These are phyloP conservation scores for Schizochytrium sp. DNA, from an alignment of 108 stramenopile genomes.

Conservation along the genomic window DNA sequence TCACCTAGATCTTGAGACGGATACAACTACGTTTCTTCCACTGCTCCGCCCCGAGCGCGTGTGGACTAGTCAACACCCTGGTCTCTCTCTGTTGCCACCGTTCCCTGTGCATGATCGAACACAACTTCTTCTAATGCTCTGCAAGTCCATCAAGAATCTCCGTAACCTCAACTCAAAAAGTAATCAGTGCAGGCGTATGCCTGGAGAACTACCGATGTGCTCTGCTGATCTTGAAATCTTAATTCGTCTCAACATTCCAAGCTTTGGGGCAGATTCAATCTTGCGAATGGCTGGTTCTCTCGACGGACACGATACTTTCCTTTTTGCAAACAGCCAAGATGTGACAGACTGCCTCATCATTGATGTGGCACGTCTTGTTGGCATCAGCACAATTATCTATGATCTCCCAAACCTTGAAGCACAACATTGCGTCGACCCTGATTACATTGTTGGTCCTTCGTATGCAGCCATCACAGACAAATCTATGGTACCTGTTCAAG, in stretches of 20 bases:
- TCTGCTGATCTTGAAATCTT: not conserved
- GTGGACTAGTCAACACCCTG: too few relatives aligned
- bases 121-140: too few relatives aligned
- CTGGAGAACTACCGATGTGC: not conserved
- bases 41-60: too few relatives aligned
- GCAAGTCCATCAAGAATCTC: too few relatives aligned
- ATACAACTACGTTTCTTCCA: too few relatives aligned
- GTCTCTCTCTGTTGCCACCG: too few relatives aligned
- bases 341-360: not conserved
- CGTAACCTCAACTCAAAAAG: too few relatives aligned
- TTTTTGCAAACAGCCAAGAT: constrained; percentile 21
- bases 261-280: not conserved
- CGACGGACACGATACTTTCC: constrained; percentile 6
- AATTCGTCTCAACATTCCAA: not conserved
- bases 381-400: constrained; percentile 60
- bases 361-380: not conserved
- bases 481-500: constrained; percentile 41
- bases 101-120: too few relatives aligned
- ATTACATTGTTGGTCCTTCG: constrained; percentile 69
- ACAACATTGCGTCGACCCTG: constrained; percentile 45
- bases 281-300: not conserved
- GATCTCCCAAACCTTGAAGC: constrained; percentile 69
- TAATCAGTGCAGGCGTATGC: not conserved
- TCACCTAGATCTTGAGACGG: not conserved
- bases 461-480: constrained; percentile 65